Evolutionary conservation across 352 stramenopile species (phyloP).

Genomic region (Pythium rishiriense): DNA sequence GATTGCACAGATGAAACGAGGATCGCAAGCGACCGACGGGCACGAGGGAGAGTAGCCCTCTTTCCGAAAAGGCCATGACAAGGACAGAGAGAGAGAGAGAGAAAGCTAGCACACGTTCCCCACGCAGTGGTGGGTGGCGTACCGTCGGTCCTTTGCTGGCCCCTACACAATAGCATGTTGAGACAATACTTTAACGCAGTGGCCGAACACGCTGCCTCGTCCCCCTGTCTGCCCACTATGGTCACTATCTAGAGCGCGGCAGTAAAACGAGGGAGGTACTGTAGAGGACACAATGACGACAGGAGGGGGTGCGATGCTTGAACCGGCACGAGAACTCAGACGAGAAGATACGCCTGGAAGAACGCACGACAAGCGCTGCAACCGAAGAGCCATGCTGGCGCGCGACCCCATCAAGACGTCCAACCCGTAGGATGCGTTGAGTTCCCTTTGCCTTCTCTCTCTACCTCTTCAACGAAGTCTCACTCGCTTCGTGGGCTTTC

Average conservation of each 20-base stretch:
- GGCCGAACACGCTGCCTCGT: background rate
- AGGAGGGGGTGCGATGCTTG: background rate
- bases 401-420: slow-evolving; percentile 41
- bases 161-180: slow-evolving; percentile 29
- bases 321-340: slow-evolving; percentile 3
- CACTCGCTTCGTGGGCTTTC: background rate
- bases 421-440: slow-evolving; percentile 37
- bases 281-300: slow-evolving; percentile 10
- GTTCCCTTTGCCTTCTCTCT: background rate
- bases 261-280: slow-evolving; percentile 12
- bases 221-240: background rate
- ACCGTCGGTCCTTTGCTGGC: slow-evolving; percentile 1
- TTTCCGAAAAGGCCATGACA: background rate
- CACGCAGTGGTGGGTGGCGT: background rate
- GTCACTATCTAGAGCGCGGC: background rate
- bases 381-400: slow-evolving; percentile 28
- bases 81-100: background rate
- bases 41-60: background rate
- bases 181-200: slow-evolving; percentile 29
- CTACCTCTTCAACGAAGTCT: slow-evolving; percentile 8
- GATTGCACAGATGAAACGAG: slow-evolving; percentile 38
- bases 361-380: background rate
- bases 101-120: background rate
- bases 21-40: background rate
- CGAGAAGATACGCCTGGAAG: slow-evolving; percentile 8